phyloP scores from a whole-genome alignment of 768 basidiomycete genomes.

The Sporobolomyces phaffii region DNA sequence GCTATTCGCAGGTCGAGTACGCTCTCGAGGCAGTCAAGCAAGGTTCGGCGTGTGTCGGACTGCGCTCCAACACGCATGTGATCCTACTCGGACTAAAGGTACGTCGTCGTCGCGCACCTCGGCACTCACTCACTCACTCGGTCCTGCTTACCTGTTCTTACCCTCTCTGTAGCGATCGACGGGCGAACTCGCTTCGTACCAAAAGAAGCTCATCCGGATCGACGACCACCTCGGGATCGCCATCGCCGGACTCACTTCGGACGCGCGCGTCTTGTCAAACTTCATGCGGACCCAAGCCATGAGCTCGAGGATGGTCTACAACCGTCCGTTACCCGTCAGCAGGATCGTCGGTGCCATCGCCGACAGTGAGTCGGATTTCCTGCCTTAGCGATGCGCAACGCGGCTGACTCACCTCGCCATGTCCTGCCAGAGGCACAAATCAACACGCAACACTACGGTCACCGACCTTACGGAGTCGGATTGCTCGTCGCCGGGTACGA shows the following conservation, averaged over 20 bases:
- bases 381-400: too few relatives aligned
- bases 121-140: neutral
- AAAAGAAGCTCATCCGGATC: slow-evolving; percentile 99
- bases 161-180: slow-evolving; percentile 70
- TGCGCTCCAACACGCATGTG: slow-evolving; percentile 91
- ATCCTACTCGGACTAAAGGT: slow-evolving; percentile 90
- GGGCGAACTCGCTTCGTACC: slow-evolving; percentile 97
- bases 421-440: slow-evolving; percentile 77
- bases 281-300: slow-evolving; percentile 99
- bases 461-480: slow-evolving; percentile 94
- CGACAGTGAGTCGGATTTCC: slow-evolving; percentile 72
- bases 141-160: neutral
- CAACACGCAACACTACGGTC: slow-evolving; percentile 97
- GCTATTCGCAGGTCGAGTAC: slow-evolving; percentile 48
- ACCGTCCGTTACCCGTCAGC: slow-evolving; percentile 87
- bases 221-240: slow-evolving; percentile 99
- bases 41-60: slow-evolving; percentile 94
- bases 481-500: slow-evolving; percentile 96
- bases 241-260: slow-evolving; percentile 96
- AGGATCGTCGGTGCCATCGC: slow-evolving; percentile 88
- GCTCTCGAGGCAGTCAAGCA: slow-evolving; percentile 99
- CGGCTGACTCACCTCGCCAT: slow-evolving; percentile 3
- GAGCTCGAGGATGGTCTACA: slow-evolving; percentile 89
- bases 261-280: slow-evolving; percentile 95
- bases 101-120: slow-evolving; percentile 34